These are phyloP conservation scores for Alternaria dauci DNA, from an alignment of 2,329 filamentous ascomycete genomes.

Conservation along the genomic window DNA sequence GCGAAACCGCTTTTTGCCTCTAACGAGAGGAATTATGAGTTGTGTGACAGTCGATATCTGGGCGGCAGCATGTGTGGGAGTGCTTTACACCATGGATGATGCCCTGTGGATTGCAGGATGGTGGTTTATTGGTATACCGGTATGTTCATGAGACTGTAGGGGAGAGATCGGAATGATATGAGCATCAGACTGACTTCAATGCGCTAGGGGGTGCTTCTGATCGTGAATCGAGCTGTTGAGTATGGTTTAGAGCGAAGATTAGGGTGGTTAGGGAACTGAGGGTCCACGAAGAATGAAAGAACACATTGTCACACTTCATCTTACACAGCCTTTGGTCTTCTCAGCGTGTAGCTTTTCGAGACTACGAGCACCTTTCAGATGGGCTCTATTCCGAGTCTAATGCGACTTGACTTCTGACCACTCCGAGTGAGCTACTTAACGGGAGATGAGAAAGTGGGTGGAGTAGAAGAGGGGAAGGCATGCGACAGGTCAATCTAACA, in stretches of 20 bases:
- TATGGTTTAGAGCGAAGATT: not conserved
- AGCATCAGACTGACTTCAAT: not conserved
- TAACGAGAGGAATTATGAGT: not conserved
- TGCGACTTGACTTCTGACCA: not conserved
- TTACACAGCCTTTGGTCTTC: not conserved
- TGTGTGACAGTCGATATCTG: not conserved
- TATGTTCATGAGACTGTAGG: not conserved
- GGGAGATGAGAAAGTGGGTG: not conserved
- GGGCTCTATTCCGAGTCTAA: not conserved
- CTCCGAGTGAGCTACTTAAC: not conserved
- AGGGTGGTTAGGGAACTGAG: not conserved
- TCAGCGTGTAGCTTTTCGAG: not conserved
- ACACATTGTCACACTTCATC: not conserved
- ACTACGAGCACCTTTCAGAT: not conserved
- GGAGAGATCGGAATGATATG: not conserved
- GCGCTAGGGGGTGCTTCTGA: not conserved
- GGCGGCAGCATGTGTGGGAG: constrained; percentile 1
- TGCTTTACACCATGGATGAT: not conserved
- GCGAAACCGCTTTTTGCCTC: not conserved
- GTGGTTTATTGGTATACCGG: constrained; percentile 13
- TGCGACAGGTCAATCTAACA: not conserved
- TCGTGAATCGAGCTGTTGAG: not conserved
- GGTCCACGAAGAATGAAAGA: not conserved
- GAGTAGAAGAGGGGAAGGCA: not conserved
- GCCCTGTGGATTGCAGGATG: constrained; percentile 7